These are phyloP conservation scores for Pleurotus platypus DNA, from an alignment of 768 basidiomycete species.

Conservation along the genomic window DNA sequence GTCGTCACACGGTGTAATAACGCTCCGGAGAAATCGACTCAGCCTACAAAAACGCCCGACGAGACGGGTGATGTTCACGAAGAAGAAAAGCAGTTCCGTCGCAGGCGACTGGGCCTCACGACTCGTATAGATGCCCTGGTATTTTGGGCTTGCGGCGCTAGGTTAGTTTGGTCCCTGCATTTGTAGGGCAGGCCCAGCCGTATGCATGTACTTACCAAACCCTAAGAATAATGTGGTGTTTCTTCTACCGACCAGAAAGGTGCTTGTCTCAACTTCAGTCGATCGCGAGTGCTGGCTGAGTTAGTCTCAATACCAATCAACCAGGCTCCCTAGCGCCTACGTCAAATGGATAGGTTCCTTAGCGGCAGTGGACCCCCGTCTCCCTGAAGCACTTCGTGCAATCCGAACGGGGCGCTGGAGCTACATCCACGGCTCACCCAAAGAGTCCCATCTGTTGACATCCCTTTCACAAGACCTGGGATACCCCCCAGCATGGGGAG, in stretches of 20 bases:
- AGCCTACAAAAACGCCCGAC: neutral
- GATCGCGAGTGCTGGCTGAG: too few species aligned
- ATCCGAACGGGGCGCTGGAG: constrained; percentile 58
- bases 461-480: constrained; percentile 54
- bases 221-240: constrained; percentile 84
- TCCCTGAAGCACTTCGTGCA: constrained; percentile 50
- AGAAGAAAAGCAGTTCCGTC: constrained; percentile 5
- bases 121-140: constrained; percentile 61
- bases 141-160: constrained; percentile 77
- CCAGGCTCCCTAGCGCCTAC: constrained; percentile 60
- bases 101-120: constrained; percentile 28
- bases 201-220: constrained; percentile 8
- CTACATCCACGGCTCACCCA: constrained; percentile 42
- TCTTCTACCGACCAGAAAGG: constrained; percentile 75
- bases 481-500: constrained; percentile 58
- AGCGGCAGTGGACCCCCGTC: constrained; percentile 61
- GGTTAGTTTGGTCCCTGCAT: constrained; percentile 36
- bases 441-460: constrained; percentile 36
- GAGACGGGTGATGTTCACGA: constrained; percentile 20
- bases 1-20: constrained; percentile 30
- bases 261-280: constrained; percentile 17
- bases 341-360: constrained; percentile 76
- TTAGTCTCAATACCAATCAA: too few species aligned
- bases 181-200: constrained; percentile 5
- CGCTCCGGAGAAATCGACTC: neutral